These are phyloP conservation scores for Colletotrichum sp. DNA, from an alignment of 2,329 filamentous ascomycete species.

Conservation along the genomic window DNA sequence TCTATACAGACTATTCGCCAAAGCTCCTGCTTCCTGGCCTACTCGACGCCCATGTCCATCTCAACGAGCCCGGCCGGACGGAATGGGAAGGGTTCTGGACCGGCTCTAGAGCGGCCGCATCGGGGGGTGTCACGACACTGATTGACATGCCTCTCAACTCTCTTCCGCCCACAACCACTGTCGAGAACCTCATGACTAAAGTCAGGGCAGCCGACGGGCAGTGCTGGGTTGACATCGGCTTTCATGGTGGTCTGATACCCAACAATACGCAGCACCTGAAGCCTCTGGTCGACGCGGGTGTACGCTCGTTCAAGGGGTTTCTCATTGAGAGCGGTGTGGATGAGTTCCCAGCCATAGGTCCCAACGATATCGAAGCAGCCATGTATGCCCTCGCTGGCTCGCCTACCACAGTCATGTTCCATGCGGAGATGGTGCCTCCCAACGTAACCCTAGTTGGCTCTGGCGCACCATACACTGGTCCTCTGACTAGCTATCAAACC, in stretches of 20 bases:
- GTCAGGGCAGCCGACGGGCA: constrained; percentile 81
- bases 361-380: constrained; percentile 78
- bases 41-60: constrained; percentile 95
- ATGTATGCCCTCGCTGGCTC: constrained; percentile 81
- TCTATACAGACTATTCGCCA: constrained; percentile 85
- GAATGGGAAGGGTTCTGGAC: constrained; percentile 99
- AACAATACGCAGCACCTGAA: constrained; percentile 83
- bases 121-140: constrained; percentile 94
- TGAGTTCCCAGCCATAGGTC: constrained; percentile 89
- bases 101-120: constrained; percentile 90
- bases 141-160: constrained; percentile 98
- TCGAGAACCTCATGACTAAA: constrained; percentile 83
- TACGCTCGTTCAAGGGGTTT: constrained; percentile 96
- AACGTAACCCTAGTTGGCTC: constrained; percentile 81
- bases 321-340: constrained; percentile 95
- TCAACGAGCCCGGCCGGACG: constrained; percentile 95
- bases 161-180: constrained; percentile 92
- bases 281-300: constrained; percentile 81
- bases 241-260: constrained; percentile 92
- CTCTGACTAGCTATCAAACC: constrained; percentile 80
- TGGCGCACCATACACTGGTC: constrained; percentile 74
- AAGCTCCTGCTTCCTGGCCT: constrained; percentile 86
- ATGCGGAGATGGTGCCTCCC: constrained; percentile 95
- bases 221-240: constrained; percentile 97
- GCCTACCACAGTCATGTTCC: constrained; percentile 97